phyloP scores from a whole-genome alignment of 192 early-diverging fungal species.

The Coemansia sp. region DNA sequence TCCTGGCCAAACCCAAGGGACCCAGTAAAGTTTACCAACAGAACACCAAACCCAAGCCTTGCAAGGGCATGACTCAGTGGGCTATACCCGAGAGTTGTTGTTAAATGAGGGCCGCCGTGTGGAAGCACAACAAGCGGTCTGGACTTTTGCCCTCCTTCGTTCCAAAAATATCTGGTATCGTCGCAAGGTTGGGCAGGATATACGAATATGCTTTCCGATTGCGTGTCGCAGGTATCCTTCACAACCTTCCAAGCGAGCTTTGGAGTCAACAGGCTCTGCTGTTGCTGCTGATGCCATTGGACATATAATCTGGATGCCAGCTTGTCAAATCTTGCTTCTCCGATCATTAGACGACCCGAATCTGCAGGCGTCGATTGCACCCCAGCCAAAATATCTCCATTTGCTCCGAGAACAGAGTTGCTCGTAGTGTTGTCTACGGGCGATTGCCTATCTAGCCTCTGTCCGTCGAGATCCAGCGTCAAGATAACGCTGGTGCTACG shows the following conservation, averaged over 20 bases:
- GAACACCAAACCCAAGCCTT: conserved; percentile 64
- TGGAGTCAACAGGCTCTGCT: neutral
- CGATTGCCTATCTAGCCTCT: conserved; percentile 56
- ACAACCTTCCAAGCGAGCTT: conserved; percentile 23
- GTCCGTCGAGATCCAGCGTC: conserved; percentile 49
- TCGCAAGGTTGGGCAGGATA: conserved; percentile 17
- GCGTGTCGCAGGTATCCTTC: neutral
- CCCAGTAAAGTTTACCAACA: conserved; percentile 76
- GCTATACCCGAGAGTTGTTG: conserved; percentile 56
- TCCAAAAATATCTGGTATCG: conserved; percentile 34
- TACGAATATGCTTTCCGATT: conserved; percentile 37
- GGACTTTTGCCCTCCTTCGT: conserved; percentile 1
- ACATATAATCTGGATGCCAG: conserved; percentile 3
- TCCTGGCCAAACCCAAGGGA: conserved; percentile 77
- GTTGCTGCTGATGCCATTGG: conserved; percentile 14
- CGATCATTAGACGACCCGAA: conserved; percentile 50
- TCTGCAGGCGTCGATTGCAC: conserved; percentile 58
- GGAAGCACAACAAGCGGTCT: conserved; percentile 70
- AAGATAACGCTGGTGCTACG: conserved; percentile 44
- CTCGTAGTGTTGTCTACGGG: conserved; percentile 51
- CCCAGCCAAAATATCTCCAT: conserved; percentile 49
- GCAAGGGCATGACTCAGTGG: conserved; percentile 52
- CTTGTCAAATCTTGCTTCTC: conserved; percentile 3
- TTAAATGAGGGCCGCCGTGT: conserved; percentile 77
- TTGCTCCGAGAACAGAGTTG: conserved; percentile 50